phyloP scores from a whole-genome alignment of 163 green algal genomes.

The Chlorella variabilis region DNA sequence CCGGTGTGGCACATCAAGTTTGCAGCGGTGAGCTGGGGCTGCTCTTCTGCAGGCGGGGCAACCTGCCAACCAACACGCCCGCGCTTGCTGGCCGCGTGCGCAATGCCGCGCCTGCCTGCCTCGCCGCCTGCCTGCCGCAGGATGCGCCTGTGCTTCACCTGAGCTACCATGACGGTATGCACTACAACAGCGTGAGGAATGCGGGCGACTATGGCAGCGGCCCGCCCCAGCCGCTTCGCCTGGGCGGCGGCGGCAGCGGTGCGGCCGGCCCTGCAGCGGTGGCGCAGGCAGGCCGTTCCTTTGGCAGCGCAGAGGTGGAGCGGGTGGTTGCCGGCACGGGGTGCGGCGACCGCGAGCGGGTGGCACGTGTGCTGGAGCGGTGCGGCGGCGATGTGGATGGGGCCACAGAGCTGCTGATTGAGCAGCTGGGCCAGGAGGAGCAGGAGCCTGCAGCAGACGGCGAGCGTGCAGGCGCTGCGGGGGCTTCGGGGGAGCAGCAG shows the following conservation, averaged over 20 bases:
- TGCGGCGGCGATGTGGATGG: conserved; percentile 2
- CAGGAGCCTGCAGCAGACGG: background rate
- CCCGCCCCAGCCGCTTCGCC: conserved; percentile 5
- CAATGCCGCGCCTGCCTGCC: background rate
- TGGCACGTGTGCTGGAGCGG: background rate
- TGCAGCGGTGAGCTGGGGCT: background rate
- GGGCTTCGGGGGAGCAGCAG: background rate
- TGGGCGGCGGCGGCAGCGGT: background rate
- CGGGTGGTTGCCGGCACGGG: conserved; percentile 20
- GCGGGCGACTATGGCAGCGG: conserved; percentile 11
- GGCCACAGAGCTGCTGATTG: conserved; percentile 27
- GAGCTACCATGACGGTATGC: conserved; percentile 30
- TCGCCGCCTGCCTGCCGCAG: conserved; percentile 19
- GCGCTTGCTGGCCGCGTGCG: background rate
- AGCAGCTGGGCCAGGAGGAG: conserved; percentile 16
- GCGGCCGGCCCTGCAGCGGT: background rate
- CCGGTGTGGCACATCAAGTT: conserved; percentile 33
- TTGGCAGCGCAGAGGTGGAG: background rate
- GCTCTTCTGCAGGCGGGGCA: background rate
- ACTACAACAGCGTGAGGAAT: conserved; percentile 22
- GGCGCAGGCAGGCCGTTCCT: background rate
- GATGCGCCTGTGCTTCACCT: conserved; percentile 13
- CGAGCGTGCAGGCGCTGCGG: background rate
- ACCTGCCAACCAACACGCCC: too few species aligned
- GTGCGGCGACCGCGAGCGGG: conserved; percentile 1